Base-by-base conservation (phyloP, 352 stramenopile genomes). In the Phytophthora pisi region DNA sequence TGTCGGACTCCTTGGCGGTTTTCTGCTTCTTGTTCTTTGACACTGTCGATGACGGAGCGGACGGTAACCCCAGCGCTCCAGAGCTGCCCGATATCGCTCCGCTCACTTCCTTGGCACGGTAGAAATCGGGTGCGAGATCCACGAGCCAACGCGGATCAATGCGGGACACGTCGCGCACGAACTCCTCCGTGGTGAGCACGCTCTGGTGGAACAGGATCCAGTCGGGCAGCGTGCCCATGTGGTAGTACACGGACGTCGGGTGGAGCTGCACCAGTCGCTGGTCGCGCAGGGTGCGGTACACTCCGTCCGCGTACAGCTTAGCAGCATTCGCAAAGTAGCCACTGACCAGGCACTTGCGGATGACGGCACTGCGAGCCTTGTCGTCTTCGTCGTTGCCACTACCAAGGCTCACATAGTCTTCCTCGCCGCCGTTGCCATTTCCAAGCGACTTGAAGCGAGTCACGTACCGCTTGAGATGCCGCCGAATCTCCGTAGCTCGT, bases 121-220 rank as follows among this genome's bases (percentile, higher is more conserved):
- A 95, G 54, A 93, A 92, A 61, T 92, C 83, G 1, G 87, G 87
- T 1, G 84, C 83, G 1, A 87, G 70, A 28, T 68, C 67, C 15
- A 92, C 70, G 26, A 95, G 73, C 87, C 87, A 95, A 28, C 87
- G 81, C 6, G 87, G 87, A 23, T 95, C 81, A 47, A 95, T 91
- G 51, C 65, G 85, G 11, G 72, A 81, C 38, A 92, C 79, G 45
- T 91, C 81, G 9, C 84, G 83, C 24, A 96, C 86, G 60, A 93
- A 98, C 75, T 99, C 97, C 60, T 99, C 97, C 0, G 90, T 98
- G 1, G 98, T 99, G 49, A 98, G 91, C 24, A 99, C 97, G 45
- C 99, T 97, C 75, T 99, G 96, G 68, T 99, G 97, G 77, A 99
- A 99, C 31, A 98, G 82, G 16, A 99, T 93, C 86, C 98, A 99